A percentile compares a stretch with the other conserved stretches of the same genome.
Evolutionary conservation across 208 protist species (phyloP).

Genomic region (Acanthamoeba healyi): DNA sequence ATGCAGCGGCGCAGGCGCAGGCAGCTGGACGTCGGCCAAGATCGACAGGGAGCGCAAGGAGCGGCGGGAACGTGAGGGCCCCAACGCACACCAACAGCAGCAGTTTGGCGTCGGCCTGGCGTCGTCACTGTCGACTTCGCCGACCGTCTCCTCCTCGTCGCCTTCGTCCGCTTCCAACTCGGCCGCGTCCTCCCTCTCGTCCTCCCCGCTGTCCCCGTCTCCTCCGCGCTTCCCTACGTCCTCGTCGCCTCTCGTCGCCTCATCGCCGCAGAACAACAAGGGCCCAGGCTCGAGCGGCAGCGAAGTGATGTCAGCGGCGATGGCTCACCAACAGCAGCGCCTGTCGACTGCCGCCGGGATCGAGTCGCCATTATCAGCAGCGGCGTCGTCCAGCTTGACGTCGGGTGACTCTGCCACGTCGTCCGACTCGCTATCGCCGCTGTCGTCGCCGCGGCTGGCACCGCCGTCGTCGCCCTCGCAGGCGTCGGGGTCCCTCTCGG

Average conservation of each 20-base stretch:
- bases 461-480: background rate
- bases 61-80: background rate
- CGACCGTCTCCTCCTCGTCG: background rate
- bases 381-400: background rate
- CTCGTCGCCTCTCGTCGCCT: background rate
- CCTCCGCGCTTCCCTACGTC: background rate
- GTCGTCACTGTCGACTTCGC: background rate
- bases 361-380: background rate
- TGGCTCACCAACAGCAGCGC: background rate
- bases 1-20: background rate
- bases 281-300: background rate
- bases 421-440: constrained; percentile 31
- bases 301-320: background rate
- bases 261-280: background rate
- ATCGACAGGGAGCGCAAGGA: background rate
- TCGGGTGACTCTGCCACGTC: constrained; percentile 13
- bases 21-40: background rate
- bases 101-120: background rate
- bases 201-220: background rate
- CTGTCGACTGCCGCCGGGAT: background rate
- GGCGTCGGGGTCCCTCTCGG: background rate
- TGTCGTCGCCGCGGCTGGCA: background rate
- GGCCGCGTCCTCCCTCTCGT: background rate
- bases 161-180: background rate
- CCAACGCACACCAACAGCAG: too few species aligned